phyloP scores from a whole-genome alignment of 140 eudicot genomes.

The Erigeron philadelphicus region DNA sequence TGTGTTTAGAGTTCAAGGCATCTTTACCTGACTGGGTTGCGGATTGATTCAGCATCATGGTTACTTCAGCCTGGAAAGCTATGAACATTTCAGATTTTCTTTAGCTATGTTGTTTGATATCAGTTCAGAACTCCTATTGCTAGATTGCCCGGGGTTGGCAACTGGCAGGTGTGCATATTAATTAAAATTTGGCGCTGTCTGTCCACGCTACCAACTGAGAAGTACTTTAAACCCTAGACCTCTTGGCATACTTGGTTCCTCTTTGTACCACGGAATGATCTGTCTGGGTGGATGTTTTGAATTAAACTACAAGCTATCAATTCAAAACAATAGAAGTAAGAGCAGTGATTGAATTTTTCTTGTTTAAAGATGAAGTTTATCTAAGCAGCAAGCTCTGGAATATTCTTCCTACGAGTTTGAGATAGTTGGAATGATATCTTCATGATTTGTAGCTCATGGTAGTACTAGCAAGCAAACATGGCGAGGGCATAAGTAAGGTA shows the following conservation, averaged over 20 bases:
- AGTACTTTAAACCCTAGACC: constrained; percentile 18
- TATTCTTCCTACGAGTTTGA: constrained; percentile 13
- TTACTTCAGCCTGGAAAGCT: constrained; percentile 32
- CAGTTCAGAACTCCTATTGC: constrained; percentile 25
- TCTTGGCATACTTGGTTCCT: constrained; percentile 13
- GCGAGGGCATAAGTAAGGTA: constrained; percentile 18
- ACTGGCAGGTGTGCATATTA: constrained; percentile 24
- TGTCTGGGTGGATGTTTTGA: constrained; percentile 18
- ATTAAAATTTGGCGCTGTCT: constrained; percentile 18
- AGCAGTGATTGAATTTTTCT: constrained; percentile 18
- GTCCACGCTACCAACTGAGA: constrained; percentile 16
- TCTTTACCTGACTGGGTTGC: constrained; percentile 53
- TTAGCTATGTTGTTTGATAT: constrained; percentile 27
- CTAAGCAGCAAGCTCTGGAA: constrained; percentile 5
- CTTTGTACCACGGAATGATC: constrained; percentile 17
- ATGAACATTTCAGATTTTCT: constrained; percentile 33
- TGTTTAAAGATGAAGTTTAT: constrained; percentile 18
- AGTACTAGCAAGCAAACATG: constrained; percentile 22
- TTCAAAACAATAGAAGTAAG: not conserved
- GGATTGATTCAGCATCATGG: constrained; percentile 53
- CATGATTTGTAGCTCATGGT: constrained; percentile 27
- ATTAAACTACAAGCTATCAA: not conserved
- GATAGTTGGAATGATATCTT: constrained; percentile 18
- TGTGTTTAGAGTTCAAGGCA: constrained; percentile 47
- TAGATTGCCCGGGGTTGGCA: constrained; percentile 30